Base-by-base conservation (phyloP, 1,284 basidiomycete genomes). In the Thelephora terrestris region DNA sequence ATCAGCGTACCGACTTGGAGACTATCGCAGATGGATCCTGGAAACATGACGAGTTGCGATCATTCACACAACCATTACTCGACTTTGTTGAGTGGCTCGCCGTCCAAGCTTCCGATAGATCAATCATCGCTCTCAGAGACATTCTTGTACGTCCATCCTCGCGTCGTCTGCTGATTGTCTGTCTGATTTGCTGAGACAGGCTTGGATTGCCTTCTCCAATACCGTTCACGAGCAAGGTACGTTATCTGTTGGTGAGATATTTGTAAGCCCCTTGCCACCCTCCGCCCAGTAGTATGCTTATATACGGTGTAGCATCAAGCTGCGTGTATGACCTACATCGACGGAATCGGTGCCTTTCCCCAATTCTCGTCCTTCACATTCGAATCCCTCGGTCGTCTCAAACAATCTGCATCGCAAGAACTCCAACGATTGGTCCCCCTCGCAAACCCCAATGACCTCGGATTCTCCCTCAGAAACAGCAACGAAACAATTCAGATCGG, bases 161-260 rank as follows among this genome's bases (percentile, higher is more conserved):
- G 17, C 38, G 25, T 38, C 7, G 36, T 47, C 4, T 50, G 48
- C n/a, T 45, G 16, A 34, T 37, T 14, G 24, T 10, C 4, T 43
- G 21, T 50, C 7, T 53, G 38, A 18, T 44, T 23, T 47, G 20
- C 49, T 43, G 53, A 47, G 35, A 32, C 53, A 94, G 91, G 89
- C 91, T 7, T 99, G 96, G 96, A 83, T 94, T 7, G 68, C 74
- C 17, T 99, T 99, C 64, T 81, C 85, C 10, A 94, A 95, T 63
- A 70, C 75, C 9, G 71, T 79, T 38, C 72, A 75, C 47, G 57
- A 61, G 35, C 57, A 61, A n/a, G 58, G 58, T 25, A 55, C 59
- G 23, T 70, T 86, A 50, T 57, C 70, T 9, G 51, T 64, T 0
- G 59, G 72, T 46, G 74, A 82, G 43, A 71, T 86, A 32, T 93